Base-by-base conservation (phyloP, 257 asterid genomes). In the Anisodus tanguticus region DNA sequence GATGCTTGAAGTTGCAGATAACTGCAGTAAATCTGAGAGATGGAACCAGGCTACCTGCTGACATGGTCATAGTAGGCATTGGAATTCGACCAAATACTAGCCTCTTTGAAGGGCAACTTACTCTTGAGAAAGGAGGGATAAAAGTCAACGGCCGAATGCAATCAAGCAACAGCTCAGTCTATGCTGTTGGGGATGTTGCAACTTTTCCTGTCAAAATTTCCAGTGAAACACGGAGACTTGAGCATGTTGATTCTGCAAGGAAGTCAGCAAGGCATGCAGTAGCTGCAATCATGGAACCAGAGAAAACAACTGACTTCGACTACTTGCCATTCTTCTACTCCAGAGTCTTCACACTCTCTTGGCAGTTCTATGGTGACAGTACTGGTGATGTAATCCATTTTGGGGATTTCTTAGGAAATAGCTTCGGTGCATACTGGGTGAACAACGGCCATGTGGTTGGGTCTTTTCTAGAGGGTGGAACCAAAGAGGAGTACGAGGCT, bases 1-100 rank as follows among this genome's bases (percentile, higher is more conserved):
- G 63, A 68, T 62, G 67, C 64, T 39, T 82, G 60, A 54, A 80
- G 64, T 83, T 12, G 77, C 89, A 95, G 98, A 97, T 93, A 58
- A 92, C 91, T 15, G 93, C 96, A 0, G 98, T 95, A 64, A 95
- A 92, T 87, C 98, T 95, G 12, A 90, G 93, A 88, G 97, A 95
- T 67, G 98, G 95, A 15, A 91, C 80, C 87, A 91, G 90, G 83
- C 94, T 95, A 78, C 93, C 94, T 9, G 95, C 95, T 5, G 98
- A 95, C 79, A 92, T 95, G 95, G 98, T 95, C 58, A 92, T 95
- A 80, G 86, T 95, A 2, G 98, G 98, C 31, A 95, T 93, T 12
- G 98, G 98, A n/a, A 95, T 95, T 85, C 97, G 98, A 19, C 94
- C 98, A 53, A 95, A 95, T 88, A 93, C 98, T 39, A 89, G 95